These are phyloP conservation scores for Fusarium torreyae DNA, from an alignment of 2,329 filamentous ascomycete genomes.

Conservation along the genomic window DNA sequence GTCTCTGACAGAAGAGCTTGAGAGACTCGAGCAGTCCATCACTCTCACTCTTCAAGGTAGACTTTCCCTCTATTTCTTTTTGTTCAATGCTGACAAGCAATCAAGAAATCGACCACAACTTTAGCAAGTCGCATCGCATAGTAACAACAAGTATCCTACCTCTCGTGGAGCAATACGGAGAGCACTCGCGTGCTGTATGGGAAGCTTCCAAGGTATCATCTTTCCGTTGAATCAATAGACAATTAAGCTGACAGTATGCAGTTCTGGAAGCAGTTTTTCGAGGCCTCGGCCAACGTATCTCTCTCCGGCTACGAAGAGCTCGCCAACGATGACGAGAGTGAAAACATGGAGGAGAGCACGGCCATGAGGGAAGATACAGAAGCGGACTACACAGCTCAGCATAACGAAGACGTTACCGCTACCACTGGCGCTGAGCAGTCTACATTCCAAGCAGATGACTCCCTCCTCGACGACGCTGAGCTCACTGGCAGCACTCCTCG, in stretches of 20 bases:
- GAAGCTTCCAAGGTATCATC: slow-evolving; percentile 86
- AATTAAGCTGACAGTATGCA: slow-evolving; percentile 54
- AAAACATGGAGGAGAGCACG: slow-evolving; percentile 65
- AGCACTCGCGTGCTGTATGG: slow-evolving; percentile 95
- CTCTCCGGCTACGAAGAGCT: slow-evolving; percentile 94
- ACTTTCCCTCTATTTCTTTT: background rate
- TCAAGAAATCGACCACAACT: slow-evolving; percentile 98
- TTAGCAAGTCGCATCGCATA: slow-evolving; percentile 95
- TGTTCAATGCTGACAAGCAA: slow-evolving; percentile 6
- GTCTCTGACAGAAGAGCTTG: slow-evolving; percentile 93
- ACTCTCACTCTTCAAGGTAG: slow-evolving; percentile 93
- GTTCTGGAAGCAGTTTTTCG: slow-evolving; percentile 99
- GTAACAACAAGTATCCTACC: slow-evolving; percentile 95
- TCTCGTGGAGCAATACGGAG: slow-evolving; percentile 93
- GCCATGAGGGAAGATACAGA: slow-evolving; percentile 71
- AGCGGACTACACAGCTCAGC: slow-evolving; percentile 63
- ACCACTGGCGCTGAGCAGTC: slow-evolving; percentile 54
- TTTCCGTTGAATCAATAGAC: fast-evolving
- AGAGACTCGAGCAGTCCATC: slow-evolving; percentile 96
- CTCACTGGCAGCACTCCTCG: slow-evolving; percentile 79
- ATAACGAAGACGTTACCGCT: slow-evolving; percentile 56
- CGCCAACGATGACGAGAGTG: slow-evolving; percentile 75
- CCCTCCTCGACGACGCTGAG: slow-evolving; percentile 75
- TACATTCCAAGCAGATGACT: slow-evolving; percentile 69
- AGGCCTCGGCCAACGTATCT: slow-evolving; percentile 97